These are phyloP conservation scores for Eucalyptus victrix DNA, from an alignment of 345 rosid species.

Conservation along the genomic window DNA sequence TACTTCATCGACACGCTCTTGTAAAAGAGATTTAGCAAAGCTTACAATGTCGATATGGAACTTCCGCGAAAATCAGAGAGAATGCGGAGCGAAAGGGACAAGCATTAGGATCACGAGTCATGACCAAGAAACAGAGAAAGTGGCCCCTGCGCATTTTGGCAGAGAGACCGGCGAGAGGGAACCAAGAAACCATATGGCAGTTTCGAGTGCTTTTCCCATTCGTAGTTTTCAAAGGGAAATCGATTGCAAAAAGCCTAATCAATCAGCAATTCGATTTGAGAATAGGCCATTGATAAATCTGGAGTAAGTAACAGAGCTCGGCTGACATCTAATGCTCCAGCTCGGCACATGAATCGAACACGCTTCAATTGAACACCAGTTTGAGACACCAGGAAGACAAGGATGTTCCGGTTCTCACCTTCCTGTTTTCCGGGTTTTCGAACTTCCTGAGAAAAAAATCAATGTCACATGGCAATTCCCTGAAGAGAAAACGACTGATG, in stretches of 20 bases:
- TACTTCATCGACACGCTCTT: not conserved
- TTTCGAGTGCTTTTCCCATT: not conserved
- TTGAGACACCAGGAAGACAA: not conserved
- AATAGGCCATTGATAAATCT: not conserved
- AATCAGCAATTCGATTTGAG: not conserved
- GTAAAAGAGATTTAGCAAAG: not conserved
- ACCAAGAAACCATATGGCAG: not conserved
- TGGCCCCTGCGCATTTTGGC: not conserved
- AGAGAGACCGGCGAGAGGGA: not conserved
- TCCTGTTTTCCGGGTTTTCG: not conserved
- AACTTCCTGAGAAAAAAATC: not conserved
- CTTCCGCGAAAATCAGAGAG: not conserved
- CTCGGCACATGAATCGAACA: not conserved
- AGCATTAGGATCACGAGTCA: not conserved
- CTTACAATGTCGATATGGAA: not conserved
- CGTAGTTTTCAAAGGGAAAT: not conserved
- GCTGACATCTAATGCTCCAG: not conserved
- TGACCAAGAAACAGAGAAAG: not conserved
- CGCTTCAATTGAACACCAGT: not conserved
- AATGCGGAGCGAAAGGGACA: not conserved
- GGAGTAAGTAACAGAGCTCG: not conserved
- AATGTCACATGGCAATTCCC: not conserved
- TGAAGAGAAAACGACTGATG: not conserved
- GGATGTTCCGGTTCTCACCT: not conserved
- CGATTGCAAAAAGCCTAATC: not conserved